Base-by-base conservation (phyloP, 148 eudicot species). In the Vaccinium vitisidaea region DNA sequence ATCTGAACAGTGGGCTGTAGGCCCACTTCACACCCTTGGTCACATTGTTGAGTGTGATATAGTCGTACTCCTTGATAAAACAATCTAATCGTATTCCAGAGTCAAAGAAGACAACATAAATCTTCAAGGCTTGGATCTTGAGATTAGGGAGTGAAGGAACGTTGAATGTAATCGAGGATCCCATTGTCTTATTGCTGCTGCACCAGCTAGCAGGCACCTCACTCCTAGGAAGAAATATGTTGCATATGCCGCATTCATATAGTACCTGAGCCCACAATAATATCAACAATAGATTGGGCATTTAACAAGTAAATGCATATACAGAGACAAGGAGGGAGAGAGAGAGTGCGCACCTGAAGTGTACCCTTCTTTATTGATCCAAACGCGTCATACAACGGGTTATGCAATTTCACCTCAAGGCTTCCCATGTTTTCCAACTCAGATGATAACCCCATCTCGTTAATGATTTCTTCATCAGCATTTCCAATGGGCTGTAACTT, bases 211-310 rank as follows among this genome's bases (percentile, higher is more conserved):
- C 65, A 59, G 65, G 84, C 39, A 71, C 79, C 9, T 27, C 21
- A 30, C 65, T 52, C 46, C 79, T 50, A 10, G 84, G 84, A 39
- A 83, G 49, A 39, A 53, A 83, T 8, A 76, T 30, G 69, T 65
- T 54, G 49, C 30, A 32, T 71, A 83, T 83, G 30, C 69, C 84
- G 8, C 53, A 83, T 83, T 83, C 84, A 10, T 83, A 73, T 18
- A 83, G 53, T 30, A 77, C 84, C 84, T 83, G 69, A 16, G 9
- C 1, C 77, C 36, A 32, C 36, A 32, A 32, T 32, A 30, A 55
- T 55, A 79, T 46, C 19, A 27, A 54, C 63, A 32, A 32, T 32
- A 32, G 36, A 32, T 32, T 32, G 36, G 36, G 36, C 36, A 32
- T 32, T 32, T 32, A 32, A 32, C 36, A 32, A 32, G 36, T 50